Base-by-base conservation (phyloP, 2,329 filamentous ascomycete species). In the Scytalidium lignicola region DNA sequence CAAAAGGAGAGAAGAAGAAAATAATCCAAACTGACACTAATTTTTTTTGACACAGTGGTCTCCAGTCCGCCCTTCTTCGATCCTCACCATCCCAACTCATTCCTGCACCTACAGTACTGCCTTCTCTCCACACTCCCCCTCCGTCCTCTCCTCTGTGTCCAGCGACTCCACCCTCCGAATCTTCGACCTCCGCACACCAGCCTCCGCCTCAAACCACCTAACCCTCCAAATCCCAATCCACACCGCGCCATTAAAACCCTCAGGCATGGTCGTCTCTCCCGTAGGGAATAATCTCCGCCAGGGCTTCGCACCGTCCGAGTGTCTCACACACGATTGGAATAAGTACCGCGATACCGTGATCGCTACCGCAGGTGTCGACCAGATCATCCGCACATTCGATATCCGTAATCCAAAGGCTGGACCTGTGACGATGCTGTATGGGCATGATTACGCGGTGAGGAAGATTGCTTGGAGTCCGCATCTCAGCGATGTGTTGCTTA, bases 261-360 rank as follows among this genome's bases (percentile, higher is more conserved):
- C 70, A 6, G 64, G 67, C 8, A n/a, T 18, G 9, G 32, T 5
- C 23, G 10, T 26, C 23, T 20, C 51, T 3, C 26, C 51, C 3
- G 19, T 57, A 10, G 58, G 60, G 55, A 54, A 57, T 12, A 59
- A 62, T 22, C 32, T n/a, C 5, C 59, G 63, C 15, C 63, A 58
- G 46, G 58, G 55, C 22, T 63, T 57, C 51, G 66, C 62, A 44
- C 71, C 69, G 22, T 64, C 70, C 9, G 93, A 99, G 73, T 82
- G 89, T 32, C 78, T 99, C 26, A 96, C 91, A 0, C 93, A 97
- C 69, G 93, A 99, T 68, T 99, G 93, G 93, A 99, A 99, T 73
- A 99, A 99, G 70, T 99, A 99, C 70, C 81, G 87, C 37, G 83
- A 90, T 57, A 86, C 83, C 0, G 75, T 96, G 21, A 74, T 99